These are phyloP conservation scores for Hansenula sp. DNA, from an alignment of 1,139 yeast genomes.

Conservation along the genomic window DNA sequence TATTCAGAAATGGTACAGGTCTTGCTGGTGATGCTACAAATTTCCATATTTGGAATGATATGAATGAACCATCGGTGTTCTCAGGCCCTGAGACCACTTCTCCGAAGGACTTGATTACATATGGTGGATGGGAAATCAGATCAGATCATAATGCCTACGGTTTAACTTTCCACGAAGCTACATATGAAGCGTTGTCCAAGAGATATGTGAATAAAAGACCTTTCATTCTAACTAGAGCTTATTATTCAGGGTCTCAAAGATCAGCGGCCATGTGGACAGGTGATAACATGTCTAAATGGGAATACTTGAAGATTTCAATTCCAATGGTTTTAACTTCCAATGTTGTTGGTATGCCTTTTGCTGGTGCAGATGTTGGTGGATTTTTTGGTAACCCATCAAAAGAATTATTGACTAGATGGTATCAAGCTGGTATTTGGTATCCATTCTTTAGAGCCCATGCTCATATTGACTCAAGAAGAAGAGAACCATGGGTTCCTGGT, in stretches of 20 bases:
- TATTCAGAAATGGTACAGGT: slow-evolving; percentile 36
- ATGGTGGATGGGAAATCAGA: slow-evolving; percentile 84
- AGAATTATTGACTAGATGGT: slow-evolving; percentile 88
- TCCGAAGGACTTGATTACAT: slow-evolving; percentile 76
- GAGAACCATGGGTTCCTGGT: slow-evolving; percentile 89
- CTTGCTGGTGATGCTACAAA: slow-evolving; percentile 55
- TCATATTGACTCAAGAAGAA: slow-evolving; percentile 84
- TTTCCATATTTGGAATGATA: slow-evolving; percentile 91
- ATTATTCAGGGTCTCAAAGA: slow-evolving; percentile 87
- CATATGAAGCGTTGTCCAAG: slow-evolving; percentile 58
- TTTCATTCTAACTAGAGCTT: slow-evolving; percentile 84
- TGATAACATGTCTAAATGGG: slow-evolving; percentile 94
- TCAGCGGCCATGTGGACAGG: slow-evolving; percentile 98
- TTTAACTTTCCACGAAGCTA: slow-evolving; percentile 71
- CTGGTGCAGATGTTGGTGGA: slow-evolving; percentile 97
- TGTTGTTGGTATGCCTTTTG: slow-evolving; percentile 84
- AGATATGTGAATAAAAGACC: slow-evolving; percentile 66
- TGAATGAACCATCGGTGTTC: slow-evolving; percentile 96
- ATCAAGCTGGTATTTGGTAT: slow-evolving; percentile 92
- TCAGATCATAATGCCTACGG: slow-evolving; percentile 88
- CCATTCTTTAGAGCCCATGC: slow-evolving; percentile 98
- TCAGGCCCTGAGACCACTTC: slow-evolving; percentile 92
- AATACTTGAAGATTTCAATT: slow-evolving; percentile 68
- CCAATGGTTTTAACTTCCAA: slow-evolving; percentile 88
- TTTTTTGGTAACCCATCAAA: slow-evolving; percentile 85